Evolutionary conservation across 495 filamentous ascomycete species (phyloP), one percentile per base, ranked within the genome.

Genomic region (Aspergillus sclerotioniger): DNA sequence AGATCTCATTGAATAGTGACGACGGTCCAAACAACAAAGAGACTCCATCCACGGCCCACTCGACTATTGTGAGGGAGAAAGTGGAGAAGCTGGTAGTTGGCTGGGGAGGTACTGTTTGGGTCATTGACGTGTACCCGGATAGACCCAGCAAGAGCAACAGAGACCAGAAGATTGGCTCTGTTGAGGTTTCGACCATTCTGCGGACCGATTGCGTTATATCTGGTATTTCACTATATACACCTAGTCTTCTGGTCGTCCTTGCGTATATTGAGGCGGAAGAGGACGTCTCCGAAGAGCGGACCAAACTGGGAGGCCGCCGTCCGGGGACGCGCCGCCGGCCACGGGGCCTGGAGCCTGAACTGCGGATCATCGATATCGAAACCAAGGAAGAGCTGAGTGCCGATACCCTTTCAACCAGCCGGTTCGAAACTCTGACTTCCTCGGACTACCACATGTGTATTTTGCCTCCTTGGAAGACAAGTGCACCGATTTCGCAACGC

Each of bases 151-250:
- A 87, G 67, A 80, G 87, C 54, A 83, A 80, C 13, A 86, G 88
- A 41, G 86, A 90, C 63, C 83, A 81, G 60, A 87, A 83, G 55
- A 82, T 87, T 64, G 93, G 90, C 15, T 85, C 84, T 65, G 92
- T 90, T 32, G 91, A 96, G 62, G 92, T 96, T 62, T 81, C 90
- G 55, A 94, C 93, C 65, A 90, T 94, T 90, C 82, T 98, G 74
- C 88, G 90, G 64, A 92, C 92, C 62, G 94, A 98, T 77, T 97
- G 95, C 76, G 90, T 93, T 61, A 89, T 98, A 80, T 96, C 93
- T 71, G 94, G 95, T 68, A 88, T 98, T 68, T 92, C 94, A 60
- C 80, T 98, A 75, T 98, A 97, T 87, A 96, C 90, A 70, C 92
- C 92, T 63, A 92, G 84, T 63, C 79, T 96, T 52, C 80, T 98